Evolutionary conservation across 1,284 basidiomycete genomes (phyloP).

Genomic region (Blastosporella zonata): DNA sequence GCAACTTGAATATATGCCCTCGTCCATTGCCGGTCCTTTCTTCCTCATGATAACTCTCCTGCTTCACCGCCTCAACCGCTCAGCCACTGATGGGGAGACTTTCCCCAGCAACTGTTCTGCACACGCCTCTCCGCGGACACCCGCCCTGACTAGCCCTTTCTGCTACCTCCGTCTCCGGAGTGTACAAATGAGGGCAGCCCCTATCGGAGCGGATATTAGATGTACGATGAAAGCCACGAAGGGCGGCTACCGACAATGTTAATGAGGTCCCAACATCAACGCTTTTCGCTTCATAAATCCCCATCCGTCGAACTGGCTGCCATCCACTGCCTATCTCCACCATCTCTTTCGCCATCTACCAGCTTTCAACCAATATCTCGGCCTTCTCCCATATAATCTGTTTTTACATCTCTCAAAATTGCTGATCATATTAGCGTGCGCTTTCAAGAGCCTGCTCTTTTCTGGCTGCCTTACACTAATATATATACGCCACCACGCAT

Average conservation of each 20-base stretch:
- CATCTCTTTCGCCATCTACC: not conserved
- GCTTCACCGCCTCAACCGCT: slow-evolving; percentile 19
- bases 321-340: slow-evolving; percentile 7
- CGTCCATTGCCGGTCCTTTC: slow-evolving; percentile 17
- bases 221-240: slow-evolving; percentile 36
- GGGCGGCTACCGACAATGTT: slow-evolving; percentile 34
- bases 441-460: not conserved
- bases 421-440: too few relatives aligned
- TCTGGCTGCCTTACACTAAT: slow-evolving; percentile 1
- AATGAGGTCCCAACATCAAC: slow-evolving; percentile 23
- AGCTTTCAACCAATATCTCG: slow-evolving; percentile 9
- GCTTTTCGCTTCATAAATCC: not conserved
- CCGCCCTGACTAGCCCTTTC: slow-evolving; percentile 28
- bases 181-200: slow-evolving; percentile 20
- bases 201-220: slow-evolving; percentile 31
- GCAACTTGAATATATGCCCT: slow-evolving; percentile 20
- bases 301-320: too few relatives aligned
- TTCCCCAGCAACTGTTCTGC: slow-evolving; percentile 41
- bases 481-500: slow-evolving; percentile 16
- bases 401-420: too few relatives aligned
- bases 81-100: slow-evolving; percentile 29
- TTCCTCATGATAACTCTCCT: slow-evolving; percentile 19
- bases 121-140: slow-evolving; percentile 42
- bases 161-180: slow-evolving; percentile 29
- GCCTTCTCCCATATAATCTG: slow-evolving; percentile 10